Percentiles rank a stretch among this genome's conserved stretches.
These are phyloP conservation scores for Saccharomyces hybrid DNA, from an alignment of 1,139 yeast species.

Conservation along the genomic window DNA sequence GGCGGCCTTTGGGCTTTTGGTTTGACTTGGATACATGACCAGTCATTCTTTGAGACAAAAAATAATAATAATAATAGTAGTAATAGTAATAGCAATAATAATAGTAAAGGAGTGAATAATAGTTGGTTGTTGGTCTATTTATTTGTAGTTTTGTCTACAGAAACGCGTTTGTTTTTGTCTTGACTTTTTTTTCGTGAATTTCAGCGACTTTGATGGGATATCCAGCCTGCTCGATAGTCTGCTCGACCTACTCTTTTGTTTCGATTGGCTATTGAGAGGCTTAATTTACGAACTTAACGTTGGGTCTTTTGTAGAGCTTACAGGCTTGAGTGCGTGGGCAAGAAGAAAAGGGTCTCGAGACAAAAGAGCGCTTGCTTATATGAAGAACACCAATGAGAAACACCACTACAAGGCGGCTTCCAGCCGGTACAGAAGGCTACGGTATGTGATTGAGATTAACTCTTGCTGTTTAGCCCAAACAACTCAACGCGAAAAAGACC, in stretches of 20 bases:
- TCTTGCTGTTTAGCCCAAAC: neutral
- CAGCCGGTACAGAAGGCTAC: neutral
- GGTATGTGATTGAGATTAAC: neutral
- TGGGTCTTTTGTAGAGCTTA: neutral
- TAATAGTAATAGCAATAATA: neutral
- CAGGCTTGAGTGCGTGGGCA: neutral
- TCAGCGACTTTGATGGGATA: too few relatives aligned
- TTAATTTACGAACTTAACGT: neutral
- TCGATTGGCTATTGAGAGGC: neutral
- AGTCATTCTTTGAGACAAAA: constrained; percentile 5
- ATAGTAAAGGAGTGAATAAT: constrained; percentile 13
- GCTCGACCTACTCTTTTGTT: neutral
- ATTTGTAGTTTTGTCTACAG: neutral
- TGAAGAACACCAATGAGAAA: neutral
- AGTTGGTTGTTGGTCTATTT: constrained; percentile 11
- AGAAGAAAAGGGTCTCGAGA: neutral
- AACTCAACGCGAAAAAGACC: neutral
- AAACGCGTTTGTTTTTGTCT: neutral
- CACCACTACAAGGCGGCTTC: neutral
- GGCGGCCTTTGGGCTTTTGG: constrained; percentile 7
- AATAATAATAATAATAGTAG: neutral
- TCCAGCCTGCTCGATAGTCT: too few relatives aligned
- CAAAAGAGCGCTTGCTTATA: neutral
- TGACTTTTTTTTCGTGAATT: neutral
- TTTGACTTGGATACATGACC: constrained; percentile 8